Evolutionary conservation across 176 grass and related monocot species (phyloP).

Genomic region (Carex littledalei): DNA sequence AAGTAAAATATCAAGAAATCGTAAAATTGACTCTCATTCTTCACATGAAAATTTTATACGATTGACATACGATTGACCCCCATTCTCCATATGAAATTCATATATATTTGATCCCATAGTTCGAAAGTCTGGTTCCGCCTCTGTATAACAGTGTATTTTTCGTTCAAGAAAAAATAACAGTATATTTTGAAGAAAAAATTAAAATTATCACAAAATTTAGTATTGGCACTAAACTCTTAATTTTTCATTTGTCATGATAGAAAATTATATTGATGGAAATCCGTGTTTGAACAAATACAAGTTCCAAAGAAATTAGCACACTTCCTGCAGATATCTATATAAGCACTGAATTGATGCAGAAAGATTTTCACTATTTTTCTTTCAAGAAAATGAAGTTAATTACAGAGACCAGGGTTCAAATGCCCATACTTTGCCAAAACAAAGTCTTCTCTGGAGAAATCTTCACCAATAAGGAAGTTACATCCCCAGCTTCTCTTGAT

Average conservation of each 20-base stretch:
- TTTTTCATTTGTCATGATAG: not conserved
- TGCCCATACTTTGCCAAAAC: constrained; percentile 16
- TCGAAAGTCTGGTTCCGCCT: too few relatives aligned
- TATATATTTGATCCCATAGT: too few relatives aligned
- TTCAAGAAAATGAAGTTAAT: not conserved
- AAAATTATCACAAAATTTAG: not conserved
- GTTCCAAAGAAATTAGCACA: not conserved
- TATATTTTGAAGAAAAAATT: not conserved
- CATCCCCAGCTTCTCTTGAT: constrained; percentile 14
- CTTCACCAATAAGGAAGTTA: constrained; percentile 18
- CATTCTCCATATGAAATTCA: too few relatives aligned
- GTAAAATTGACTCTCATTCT: too few relatives aligned
- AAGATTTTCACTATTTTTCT: not conserved
- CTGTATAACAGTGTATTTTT: not conserved
- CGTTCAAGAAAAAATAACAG: not conserved
- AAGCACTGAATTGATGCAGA: not conserved
- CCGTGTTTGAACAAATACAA: not conserved
- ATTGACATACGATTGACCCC: too few relatives aligned
- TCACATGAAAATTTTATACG: too few relatives aligned
- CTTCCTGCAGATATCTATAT: not conserved
- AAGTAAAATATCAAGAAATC: too few relatives aligned
- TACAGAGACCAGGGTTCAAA: not conserved
- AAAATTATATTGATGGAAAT: not conserved
- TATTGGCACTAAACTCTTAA: not conserved
- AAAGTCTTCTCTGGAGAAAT: constrained; percentile 15